Evolutionary conservation across 2,329 filamentous ascomycete species (phyloP), one percentile per base, ranked within the genome.

Genomic region (Ophiognomonia clavigignenti-juglandacearum): DNA sequence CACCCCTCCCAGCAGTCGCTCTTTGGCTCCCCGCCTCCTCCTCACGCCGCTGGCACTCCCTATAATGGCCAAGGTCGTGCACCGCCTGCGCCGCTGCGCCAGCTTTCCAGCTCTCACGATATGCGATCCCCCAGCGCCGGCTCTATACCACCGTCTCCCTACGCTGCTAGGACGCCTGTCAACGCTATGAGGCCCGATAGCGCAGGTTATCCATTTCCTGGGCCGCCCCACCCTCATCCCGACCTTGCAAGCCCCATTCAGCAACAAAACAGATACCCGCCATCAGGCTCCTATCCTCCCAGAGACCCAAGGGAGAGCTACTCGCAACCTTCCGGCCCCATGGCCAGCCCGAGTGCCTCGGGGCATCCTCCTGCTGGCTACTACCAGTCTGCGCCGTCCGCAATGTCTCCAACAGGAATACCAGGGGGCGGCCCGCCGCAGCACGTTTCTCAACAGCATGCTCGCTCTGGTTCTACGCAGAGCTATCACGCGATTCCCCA

Each of bases 391-490:
- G 38, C 11, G 16, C 45, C 37, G 11, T 60, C 61, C 19, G 59
- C 64, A 10, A 57, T 76, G 49, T 74, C 73, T 37, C 74, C 77
- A 53, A 74, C 73, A n/a, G n/a, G n/a, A n/a, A n/a, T 69, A 10
- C 64, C 70, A 8, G 66, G 65, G 41, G 64, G 63, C 16, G 58
- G 61, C 8, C 66, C 68, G 47, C 55, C 65, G 22, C 64, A 62
- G 39, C 43, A 61, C 5, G 31, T 35, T 8, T 16, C 36, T 20
- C 49, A 45, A 10, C 43, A 49, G 43, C 65, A 74, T 47, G 71
- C 72, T 51, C 65, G 78, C 56, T 79, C 80, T 35, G 75, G 75
- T 6, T 82, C 79, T 32, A 74, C 78, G 14, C 78, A 82, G 39
- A 77, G 74, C 57, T 78, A 82, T 61, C 74, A 74, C 38, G 71